Base-by-base conservation (phyloP, 2,329 filamentous ascomycete genomes). In the Immersiporthe knoxdaviesiana region DNA sequence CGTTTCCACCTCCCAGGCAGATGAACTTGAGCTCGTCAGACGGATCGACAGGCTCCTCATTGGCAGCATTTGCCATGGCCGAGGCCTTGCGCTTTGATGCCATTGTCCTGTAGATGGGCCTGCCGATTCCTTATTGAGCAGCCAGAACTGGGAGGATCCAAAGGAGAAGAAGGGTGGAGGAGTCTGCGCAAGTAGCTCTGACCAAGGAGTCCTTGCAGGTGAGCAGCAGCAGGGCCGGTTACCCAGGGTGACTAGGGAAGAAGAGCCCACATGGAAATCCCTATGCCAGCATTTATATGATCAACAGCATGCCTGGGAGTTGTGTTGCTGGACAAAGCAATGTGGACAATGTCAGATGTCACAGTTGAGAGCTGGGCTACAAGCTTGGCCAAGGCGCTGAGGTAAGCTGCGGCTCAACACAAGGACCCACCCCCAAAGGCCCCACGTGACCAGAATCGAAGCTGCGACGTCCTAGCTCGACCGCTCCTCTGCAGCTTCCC, bases 11-110 rank as follows among this genome's bases (percentile, higher is more conserved):
- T 71, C 96, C 96, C 50, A 99, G 84, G 76, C 93, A 97, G 67
- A 97, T 87, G 77, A 99, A 99, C 83, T 94, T 92, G 69, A 99
- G 88, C 84, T 98, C 94, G 78, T 99, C 96, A 1, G 94, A 89
- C 5, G 96, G 94, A 76, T 98, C 95, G 69, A 97, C 91, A 0
- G 94, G 93, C 76, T 97, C 94, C 69, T 97, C 93, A 56, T 90
- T 87, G 18, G 81, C 82, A 6, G 84, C 79, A 65, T 88, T 83
- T 66, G 88, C 88, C 85, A 97, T 91, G 12, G 91, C 91, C 68
- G 88, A 87, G 62, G 91, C 92, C 80, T 97, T 97, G 76, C 95
- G 90, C 82, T 98, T 98, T 67, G 93, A 90, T n/a, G 95, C 91
- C 95, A 98, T 98, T 70, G 10, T 27, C n/a, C 58, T 60, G 58